Base-by-base conservation (phyloP, 2,329 filamentous ascomycete genomes). In the Chaetomium globosum region DNA sequence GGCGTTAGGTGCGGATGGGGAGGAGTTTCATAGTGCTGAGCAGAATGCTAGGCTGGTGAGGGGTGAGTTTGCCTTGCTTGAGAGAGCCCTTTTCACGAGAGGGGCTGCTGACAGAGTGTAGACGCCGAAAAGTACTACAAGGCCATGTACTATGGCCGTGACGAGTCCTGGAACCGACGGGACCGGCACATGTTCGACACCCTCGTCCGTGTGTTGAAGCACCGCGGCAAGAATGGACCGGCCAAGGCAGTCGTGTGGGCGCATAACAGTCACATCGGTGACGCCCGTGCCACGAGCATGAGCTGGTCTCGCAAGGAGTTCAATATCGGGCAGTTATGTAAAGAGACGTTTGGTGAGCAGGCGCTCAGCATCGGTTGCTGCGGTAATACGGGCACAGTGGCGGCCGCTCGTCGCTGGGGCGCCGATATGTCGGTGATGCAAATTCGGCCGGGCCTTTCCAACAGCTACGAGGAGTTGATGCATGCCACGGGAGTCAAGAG, bases 241-340 rank as follows among this genome's bases (percentile, higher is more conserved):
- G 73, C 74, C 12, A 83, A 83, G 65, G 81, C 80, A 0, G 77
- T 84, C 4, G 79, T 85, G 12, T 85, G 82, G 82, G 82, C 82
- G 30, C 82, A 83, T 68, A 84, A 83, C 65, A 81, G 78, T 58
- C 82, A 85, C 58, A 72, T 83, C 12, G 82, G 82, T n/a, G 82
- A 85, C 68, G 82, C 82, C n/a, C 76, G 82, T 19, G 79, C 77
- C 39, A 84, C 81, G 6, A 79, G 77, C 62, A 83, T 83, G 81
- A 79, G 81, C 10, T 74, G 71, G 39, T 71, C 74, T 3, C 73
- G 76, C 21, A 77, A 77, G 8, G 80, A 83, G 71, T 71, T 83
- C 56, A 85, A 83, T 67, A 75, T 84, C n/a, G 82, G 82, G 0
- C 82, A 85, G 71, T 72, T 85, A n/a, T 83, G 81, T 70, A 78